Base-by-base conservation (phyloP, 352 stramenopile species). In the Halophytophthora batemanensis region DNA sequence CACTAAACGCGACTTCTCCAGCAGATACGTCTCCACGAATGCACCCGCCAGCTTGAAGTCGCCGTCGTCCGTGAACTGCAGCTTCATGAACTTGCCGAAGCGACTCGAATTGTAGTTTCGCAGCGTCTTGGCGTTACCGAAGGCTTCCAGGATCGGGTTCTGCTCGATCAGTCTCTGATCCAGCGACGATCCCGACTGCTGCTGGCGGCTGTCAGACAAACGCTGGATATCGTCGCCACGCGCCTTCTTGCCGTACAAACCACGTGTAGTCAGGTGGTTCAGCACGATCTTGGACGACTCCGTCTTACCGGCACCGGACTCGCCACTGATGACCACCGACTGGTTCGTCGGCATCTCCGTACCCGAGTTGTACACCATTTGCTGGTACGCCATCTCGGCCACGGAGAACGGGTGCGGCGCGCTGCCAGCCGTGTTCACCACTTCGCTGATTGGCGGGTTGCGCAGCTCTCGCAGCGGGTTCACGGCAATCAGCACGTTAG, bases 51-150 rank as follows among this genome's bases (percentile, higher is more conserved):
- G 73, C 64, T 86, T 90, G 54, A 95, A 93, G 45, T 90, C 65
- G 50, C 73, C 82, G 55, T 91, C 72, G 35, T 66, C 56, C 51
- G 95, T 96, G 67, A 98, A 98, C 66, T 97, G 87, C 28, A 98
- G 82, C 64, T 96, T 96, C 75, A 98, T 97, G 50, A 96, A 97
- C 74, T 98, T 98, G 56, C 93, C 93, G 53, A 98, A 98, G 51
- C 93, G 88, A 56, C 75, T 95, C 53, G 89, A 97, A 77, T 98
- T 98, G 83, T 93, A 70, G 73, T 98, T 98, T 15, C 90, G 77
- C 35, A 98, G 54, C 39, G 95, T 98, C 69, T 96, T 95, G 50
- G 90, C 93, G 64, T 98, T 98, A 53, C 95, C 95, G 66, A 98
- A 98, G 7, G 90, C 90, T 68, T 98, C 95, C 14, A 98, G 61